Evolutionary conservation across 2,329 filamentous ascomycete genomes (phyloP).

Genomic region (Pseudogymnoascus sp.): DNA sequence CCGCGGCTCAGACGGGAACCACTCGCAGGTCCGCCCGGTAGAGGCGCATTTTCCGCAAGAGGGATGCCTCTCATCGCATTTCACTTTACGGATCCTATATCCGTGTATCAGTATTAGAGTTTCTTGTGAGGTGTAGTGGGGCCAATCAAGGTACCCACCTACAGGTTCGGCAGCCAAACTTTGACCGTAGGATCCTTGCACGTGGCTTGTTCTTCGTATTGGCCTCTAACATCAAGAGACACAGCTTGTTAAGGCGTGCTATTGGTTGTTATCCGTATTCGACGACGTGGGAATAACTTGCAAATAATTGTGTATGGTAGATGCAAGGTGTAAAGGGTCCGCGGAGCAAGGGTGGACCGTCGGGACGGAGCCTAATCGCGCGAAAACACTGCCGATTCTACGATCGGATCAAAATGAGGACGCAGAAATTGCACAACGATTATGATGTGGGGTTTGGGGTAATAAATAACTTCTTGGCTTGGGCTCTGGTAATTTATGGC

Average conservation of each 20-base stretch:
- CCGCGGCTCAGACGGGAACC: background rate
- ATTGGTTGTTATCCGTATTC: background rate
- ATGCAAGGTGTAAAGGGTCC: background rate
- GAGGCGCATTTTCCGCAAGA: slow-evolving; percentile 12
- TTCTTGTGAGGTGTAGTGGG: background rate
- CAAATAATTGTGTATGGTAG: background rate
- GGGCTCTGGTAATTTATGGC: background rate
- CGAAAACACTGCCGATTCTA: background rate
- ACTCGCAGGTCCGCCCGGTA: background rate
- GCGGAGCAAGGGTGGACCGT: background rate
- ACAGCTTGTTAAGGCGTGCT: background rate
- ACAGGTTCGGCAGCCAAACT: background rate
- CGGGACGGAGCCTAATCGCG: background rate
- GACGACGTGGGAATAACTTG: background rate
- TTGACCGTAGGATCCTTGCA: background rate
- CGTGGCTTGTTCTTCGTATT: background rate
- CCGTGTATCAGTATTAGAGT: background rate
- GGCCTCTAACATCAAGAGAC: background rate
- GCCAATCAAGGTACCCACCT: background rate
- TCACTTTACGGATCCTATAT: slow-evolving; percentile 10
- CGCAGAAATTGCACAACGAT: no score
- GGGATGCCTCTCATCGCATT: slow-evolving; percentile 15
- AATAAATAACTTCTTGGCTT: background rate
- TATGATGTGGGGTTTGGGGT: background rate
- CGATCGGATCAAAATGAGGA: background rate